Evolutionary conservation across 2,329 filamentous ascomycete genomes (phyloP).

Genomic region (Moelleriella libera): DNA sequence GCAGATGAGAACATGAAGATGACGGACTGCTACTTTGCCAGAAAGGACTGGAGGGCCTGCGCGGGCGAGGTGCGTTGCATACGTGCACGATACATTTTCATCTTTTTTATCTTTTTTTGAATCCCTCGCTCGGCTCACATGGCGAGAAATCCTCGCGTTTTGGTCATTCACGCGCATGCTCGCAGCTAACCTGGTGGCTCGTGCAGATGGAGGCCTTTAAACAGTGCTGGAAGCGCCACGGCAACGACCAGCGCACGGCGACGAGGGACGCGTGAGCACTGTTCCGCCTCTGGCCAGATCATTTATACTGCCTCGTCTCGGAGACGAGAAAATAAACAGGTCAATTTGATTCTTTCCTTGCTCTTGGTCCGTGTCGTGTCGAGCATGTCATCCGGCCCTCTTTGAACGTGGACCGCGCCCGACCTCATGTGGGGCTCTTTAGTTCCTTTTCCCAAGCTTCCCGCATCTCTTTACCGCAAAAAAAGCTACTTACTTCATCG

Average conservation of each 20-base stretch:
- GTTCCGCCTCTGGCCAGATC: background rate
- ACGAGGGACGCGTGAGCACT: slow-evolving; percentile 47
- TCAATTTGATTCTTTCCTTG: background rate
- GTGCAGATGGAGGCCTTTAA: slow-evolving; percentile 76
- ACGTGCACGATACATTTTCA: too few species aligned
- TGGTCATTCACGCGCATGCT: background rate
- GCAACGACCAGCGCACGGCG: slow-evolving; percentile 72
- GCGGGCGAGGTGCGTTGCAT: slow-evolving; percentile 60
- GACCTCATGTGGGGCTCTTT: too few species aligned
- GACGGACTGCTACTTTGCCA: slow-evolving; percentile 92
- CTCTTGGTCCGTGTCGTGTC: too few species aligned
- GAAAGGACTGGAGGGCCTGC: slow-evolving; percentile 89
- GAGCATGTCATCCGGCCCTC: too few species aligned
- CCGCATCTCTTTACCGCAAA: too few species aligned
- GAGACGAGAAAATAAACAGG: background rate
- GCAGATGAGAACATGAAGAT: slow-evolving; percentile 76
- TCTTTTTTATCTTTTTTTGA: background rate
- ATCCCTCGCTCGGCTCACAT: too few species aligned
- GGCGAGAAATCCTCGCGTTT: too few species aligned
- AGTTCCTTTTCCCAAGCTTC: too few species aligned
- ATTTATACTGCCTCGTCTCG: background rate
- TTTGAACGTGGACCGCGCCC: too few species aligned
- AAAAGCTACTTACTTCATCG: too few species aligned
- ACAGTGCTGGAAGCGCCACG: slow-evolving; percentile 80
- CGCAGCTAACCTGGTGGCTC: background rate